These are phyloP conservation scores for Lachnum nothofagi DNA, from an alignment of 2,329 filamentous ascomycete species.

Conservation along the genomic window DNA sequence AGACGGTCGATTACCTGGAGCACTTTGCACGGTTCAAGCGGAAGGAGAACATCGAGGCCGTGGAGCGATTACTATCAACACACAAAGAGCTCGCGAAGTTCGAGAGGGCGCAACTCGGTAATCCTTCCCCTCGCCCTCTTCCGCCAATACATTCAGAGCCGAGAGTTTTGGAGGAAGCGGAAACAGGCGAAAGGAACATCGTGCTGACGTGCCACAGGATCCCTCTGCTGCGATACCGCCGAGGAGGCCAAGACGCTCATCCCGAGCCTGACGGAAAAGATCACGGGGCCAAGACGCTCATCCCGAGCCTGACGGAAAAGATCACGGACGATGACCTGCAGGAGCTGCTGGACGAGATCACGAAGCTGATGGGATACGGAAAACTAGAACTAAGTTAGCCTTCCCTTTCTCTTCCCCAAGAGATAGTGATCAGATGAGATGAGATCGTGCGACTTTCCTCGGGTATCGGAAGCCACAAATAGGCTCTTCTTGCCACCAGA, in stretches of 20 bases:
- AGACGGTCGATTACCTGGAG: constrained; percentile 89
- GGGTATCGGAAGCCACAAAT: too few species aligned
- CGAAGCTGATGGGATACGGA: constrained; percentile 55
- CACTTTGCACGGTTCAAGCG: constrained; percentile 94
- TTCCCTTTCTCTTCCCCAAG: too few species aligned
- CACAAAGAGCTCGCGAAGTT: constrained; percentile 82
- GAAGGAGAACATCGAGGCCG: constrained; percentile 90
- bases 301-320: constrained; percentile 83
- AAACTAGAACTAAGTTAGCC: too few species aligned
- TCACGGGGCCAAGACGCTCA: too few species aligned
- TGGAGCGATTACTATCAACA: constrained; percentile 77
- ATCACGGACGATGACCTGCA: constrained; percentile 85
- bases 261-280: constrained; percentile 82
- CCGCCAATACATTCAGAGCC: neutral
- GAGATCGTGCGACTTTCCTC: neutral
- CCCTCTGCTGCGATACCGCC: constrained; percentile 82
- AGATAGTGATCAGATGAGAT: neutral
- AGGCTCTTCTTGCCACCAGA: neutral
- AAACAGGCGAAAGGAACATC: too few species aligned
- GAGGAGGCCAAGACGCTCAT: constrained; percentile 97
- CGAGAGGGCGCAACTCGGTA: constrained; percentile 87
- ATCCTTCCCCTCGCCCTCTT: constrained; percentile 26
- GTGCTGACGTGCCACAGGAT: constrained; percentile 54
- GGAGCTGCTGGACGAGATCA: constrained; percentile 83
- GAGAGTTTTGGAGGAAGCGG: constrained; percentile 6